phyloP scores from a whole-genome alignment of 495 filamentous ascomycete species.

The Aspergillus baeticus region DNA sequence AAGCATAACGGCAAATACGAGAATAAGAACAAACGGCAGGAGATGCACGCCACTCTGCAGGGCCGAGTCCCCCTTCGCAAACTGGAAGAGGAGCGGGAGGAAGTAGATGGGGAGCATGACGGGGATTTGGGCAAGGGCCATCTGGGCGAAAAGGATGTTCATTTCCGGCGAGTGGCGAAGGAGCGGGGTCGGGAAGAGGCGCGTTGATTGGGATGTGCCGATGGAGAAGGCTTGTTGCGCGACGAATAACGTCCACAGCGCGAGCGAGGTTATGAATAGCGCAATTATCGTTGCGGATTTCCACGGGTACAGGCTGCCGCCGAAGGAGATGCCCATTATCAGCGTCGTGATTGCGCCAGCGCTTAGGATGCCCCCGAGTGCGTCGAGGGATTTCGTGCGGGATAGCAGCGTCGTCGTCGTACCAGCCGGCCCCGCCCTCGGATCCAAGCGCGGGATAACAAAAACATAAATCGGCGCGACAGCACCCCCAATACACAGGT shows the following conservation, averaged over 20 bases:
- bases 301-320: slow-evolving; percentile 18
- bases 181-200: not conserved
- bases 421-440: too few relatives aligned
- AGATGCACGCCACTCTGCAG: not conserved
- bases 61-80: not conserved
- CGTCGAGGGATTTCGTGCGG: not conserved
- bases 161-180: too few relatives aligned
- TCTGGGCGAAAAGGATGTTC: not conserved
- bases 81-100: not conserved
- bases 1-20: not conserved
- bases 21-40: not conserved
- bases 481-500: too few relatives aligned
- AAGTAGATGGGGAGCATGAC: not conserved
- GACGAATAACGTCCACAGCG: not conserved
- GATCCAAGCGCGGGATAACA: too few relatives aligned
- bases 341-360: not conserved
- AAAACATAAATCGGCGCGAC: too few relatives aligned
- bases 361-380: not conserved
- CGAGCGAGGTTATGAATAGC: slow-evolving; percentile 16
- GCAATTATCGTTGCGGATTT: not conserved
- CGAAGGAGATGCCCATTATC: slow-evolving; percentile 4
- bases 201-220: not conserved
- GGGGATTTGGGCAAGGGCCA: not conserved
- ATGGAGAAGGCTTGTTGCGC: not conserved
- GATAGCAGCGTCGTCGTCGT: too few relatives aligned